Percentiles rank a stretch among this genome's conserved stretches.
phyloP scores from a whole-genome alignment of 2,329 filamentous ascomycete species.

The Ophiostoma ulmi region DNA sequence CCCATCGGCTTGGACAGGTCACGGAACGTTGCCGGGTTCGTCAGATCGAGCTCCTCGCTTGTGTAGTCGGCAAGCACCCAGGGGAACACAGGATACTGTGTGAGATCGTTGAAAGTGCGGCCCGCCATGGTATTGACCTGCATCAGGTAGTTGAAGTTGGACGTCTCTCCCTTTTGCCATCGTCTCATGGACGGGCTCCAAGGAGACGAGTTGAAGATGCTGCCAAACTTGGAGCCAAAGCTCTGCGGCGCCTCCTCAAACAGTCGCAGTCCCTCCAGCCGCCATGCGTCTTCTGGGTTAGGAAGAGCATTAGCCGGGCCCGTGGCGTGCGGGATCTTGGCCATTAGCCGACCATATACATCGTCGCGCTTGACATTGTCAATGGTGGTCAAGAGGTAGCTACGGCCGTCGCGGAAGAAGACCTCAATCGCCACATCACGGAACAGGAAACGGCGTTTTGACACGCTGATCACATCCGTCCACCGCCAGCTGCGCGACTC shows the following conservation, averaged over 20 bases:
- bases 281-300: constrained; percentile 84
- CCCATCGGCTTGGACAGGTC: constrained; percentile 96
- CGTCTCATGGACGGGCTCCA: constrained; percentile 80
- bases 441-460: constrained; percentile 90
- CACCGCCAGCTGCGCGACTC: constrained; percentile 89
- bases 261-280: constrained; percentile 75
- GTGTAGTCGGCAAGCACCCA: constrained; percentile 97
- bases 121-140: constrained; percentile 96
- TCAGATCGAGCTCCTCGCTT: constrained; percentile 83
- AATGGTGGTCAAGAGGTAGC: constrained; percentile 84
- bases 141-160: constrained; percentile 99
- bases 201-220: constrained; percentile 77
- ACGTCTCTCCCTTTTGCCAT: constrained; percentile 92
- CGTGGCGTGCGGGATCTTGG: constrained; percentile 74
- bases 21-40: constrained; percentile 77
- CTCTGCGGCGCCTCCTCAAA: constrained; percentile 55
- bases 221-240: constrained; percentile 84
- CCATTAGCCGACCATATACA: constrained; percentile 68
- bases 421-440: constrained; percentile 94
- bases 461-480: constrained; percentile 90
- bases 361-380: constrained; percentile 71
- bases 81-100: constrained; percentile 95
- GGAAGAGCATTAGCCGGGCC: constrained; percentile 62
- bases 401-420: constrained; percentile 94
- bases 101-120: constrained; percentile 94